These are phyloP conservation scores for Solanum chiquidenum DNA, from an alignment of 257 asterid genomes.

Conservation along the genomic window DNA sequence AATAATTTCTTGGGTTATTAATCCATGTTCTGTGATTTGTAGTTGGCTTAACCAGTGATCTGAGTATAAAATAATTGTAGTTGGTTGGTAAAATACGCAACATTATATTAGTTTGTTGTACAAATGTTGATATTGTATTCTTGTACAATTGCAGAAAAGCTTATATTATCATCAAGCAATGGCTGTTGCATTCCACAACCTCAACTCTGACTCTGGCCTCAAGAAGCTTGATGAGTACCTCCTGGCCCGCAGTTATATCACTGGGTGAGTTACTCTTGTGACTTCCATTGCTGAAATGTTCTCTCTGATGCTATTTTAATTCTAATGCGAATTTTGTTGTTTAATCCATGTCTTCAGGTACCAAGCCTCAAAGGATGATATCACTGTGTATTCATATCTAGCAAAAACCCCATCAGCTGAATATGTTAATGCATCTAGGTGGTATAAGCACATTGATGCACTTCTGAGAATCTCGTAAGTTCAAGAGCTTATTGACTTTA, in stretches of 20 bases:
- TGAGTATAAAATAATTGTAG: neutral
- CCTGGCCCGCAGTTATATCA: constrained; percentile 60
- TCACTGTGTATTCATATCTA: constrained; percentile 46
- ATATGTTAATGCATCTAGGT: constrained; percentile 48
- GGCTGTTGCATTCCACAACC: constrained; percentile 58
- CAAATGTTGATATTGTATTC: neutral
- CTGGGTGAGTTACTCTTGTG: neutral
- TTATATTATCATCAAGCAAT: constrained; percentile 19
- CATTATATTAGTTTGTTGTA: neutral
- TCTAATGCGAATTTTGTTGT: neutral
- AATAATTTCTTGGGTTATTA: neutral
- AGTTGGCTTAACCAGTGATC: neutral
- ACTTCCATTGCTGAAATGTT: neutral
- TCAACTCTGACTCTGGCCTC: constrained; percentile 51
- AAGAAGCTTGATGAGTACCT: constrained; percentile 89
- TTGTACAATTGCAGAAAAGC: neutral
- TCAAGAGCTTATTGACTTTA: neutral
- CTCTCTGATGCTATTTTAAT: neutral
- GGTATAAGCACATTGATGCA: constrained; percentile 57
- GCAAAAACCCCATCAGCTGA: constrained; percentile 55
- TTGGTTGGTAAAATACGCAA: neutral
- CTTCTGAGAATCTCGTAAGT: constrained; percentile 50
- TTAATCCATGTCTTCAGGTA: constrained; percentile 29
- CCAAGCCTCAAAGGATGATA: constrained; percentile 82
- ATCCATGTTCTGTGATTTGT: neutral